phyloP scores from a whole-genome alignment of 169 alveolate species.

The Theileria parva region DNA sequence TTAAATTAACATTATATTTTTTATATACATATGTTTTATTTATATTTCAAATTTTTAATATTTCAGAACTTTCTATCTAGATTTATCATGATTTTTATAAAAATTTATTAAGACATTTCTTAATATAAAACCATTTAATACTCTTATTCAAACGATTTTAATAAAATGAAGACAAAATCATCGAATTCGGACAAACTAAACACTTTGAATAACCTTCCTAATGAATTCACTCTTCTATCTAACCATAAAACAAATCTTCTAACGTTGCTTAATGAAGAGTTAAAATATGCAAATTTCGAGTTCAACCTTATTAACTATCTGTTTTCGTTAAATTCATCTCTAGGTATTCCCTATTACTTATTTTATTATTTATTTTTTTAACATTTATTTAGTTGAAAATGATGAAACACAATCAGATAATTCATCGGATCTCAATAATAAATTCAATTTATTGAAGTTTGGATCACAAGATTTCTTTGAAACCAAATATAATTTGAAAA shows the following conservation, averaged over 20 bases:
- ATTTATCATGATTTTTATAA: neutral
- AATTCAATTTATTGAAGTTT: neutral
- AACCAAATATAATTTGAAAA: constrained; percentile 18
- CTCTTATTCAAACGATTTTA: neutral
- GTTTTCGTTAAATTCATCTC: neutral
- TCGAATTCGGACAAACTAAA: neutral
- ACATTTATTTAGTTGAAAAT: neutral
- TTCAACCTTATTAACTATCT: constrained; percentile 15
- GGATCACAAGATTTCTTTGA: constrained; percentile 25
- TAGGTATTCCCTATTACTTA: constrained; percentile 5
- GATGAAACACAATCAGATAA: neutral
- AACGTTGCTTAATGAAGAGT: constrained; percentile 29
- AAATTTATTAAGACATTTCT: neutral
- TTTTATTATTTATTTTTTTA: neutral
- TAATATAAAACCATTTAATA: neutral
- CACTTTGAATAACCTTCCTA: constrained; percentile 6
- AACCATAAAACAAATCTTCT: constrained; percentile 33
- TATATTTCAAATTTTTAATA: neutral
- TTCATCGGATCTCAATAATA: neutral
- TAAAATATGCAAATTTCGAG: constrained; percentile 36
- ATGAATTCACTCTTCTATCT: constrained; percentile 32
- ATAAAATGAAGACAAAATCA: neutral
- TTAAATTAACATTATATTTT: neutral
- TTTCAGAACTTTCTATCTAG: neutral
- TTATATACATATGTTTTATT: neutral